Evolutionary conservation across 2,329 filamentous ascomycete genomes (phyloP), one percentile per base, ranked within the genome.

Genomic region (Epicoccum sorghinum): DNA sequence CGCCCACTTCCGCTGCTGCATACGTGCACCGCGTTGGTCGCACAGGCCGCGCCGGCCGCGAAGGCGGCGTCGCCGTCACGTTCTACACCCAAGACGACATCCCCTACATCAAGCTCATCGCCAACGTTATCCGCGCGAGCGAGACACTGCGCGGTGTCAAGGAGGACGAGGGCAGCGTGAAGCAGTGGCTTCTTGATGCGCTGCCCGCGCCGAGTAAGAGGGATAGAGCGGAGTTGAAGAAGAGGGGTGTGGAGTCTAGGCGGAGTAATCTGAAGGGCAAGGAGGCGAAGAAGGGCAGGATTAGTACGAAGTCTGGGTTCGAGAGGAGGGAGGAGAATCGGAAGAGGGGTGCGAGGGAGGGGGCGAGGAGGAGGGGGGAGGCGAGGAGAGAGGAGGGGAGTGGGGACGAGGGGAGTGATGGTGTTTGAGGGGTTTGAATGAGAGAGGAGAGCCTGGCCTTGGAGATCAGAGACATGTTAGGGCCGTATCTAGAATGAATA

Each of bases 71-170:
- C 3, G 93, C 92, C 0, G 89, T 99, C 1, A 99, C 95, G 0
- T 89, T 96, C 55, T 99, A 96, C 75, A 98, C 93, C 0, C 91
- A 95, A 73, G 95, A 97, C 57, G 95, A 99, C 69, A 89, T 98
- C 4, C 89, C 90, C 0, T 91, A 88, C 60, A 86, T 99, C 52
- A 96, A 93, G 78, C 90, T 87, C 59, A 90, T 99, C 25, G 95
- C 93, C 30, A 97, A 97, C 68, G 90, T 98, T 30, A 96, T 99
- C 60, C 85, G 89, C 0, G 85, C 86, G 22, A 92, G 89, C 61
- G 90, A 97, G 75, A 89, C 86, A 74, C 83, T 92, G 66, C 77
- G 81, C 4, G 78, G 77, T 0, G 73, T 75, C 7, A 44, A 43
- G 0, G 70, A 59, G 4, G 71, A 59, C 2, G 79, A 80, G 2